phyloP scores from a whole-genome alignment of 495 filamentous ascomycete species.

The Neurospora sp. region DNA sequence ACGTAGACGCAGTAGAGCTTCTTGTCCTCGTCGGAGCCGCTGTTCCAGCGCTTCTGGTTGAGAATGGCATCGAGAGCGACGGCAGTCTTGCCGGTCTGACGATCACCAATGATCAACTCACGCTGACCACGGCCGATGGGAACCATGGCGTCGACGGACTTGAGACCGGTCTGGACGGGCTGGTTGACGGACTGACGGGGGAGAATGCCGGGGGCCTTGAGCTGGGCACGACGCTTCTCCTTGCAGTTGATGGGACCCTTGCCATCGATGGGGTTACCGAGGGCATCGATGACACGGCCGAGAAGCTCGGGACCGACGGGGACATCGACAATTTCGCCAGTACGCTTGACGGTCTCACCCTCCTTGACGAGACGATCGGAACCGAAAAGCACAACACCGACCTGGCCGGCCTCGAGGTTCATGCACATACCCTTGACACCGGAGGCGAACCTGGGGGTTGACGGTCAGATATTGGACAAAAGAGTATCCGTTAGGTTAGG shows the following conservation, averaged over 20 bases:
- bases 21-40: slow-evolving; percentile 74
- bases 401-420: slow-evolving; percentile 99
- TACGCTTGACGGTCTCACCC: slow-evolving; percentile 99
- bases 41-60: slow-evolving; percentile 99
- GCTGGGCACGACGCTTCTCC: slow-evolving; percentile 90
- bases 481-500: background rate
- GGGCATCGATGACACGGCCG: slow-evolving; percentile 95
- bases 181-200: slow-evolving; percentile 94
- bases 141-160: slow-evolving; percentile 99
- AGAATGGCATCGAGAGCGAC: slow-evolving; percentile 97
- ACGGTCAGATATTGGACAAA: slow-evolving; percentile 13
- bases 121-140: slow-evolving; percentile 99
- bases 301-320: slow-evolving; percentile 88
- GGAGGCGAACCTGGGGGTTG: slow-evolving; percentile 74
- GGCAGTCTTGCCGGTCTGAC: slow-evolving; percentile 99
- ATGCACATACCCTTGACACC: slow-evolving; percentile 99
- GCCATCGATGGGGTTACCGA: slow-evolving; percentile 98
- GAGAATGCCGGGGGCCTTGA: slow-evolving; percentile 98
- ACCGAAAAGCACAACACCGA: slow-evolving; percentile 99
- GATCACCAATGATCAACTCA: slow-evolving; percentile 99
- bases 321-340: slow-evolving; percentile 97
- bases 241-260: slow-evolving; percentile 91
- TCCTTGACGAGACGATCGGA: slow-evolving; percentile 99
- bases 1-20: slow-evolving; percentile 99
- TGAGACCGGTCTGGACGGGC: slow-evolving; percentile 98